A percentile compares a stretch with the other conserved stretches of the same genome.
Conservation (phyloP, 441 rosid genomes). For the Hura crepitans region DNA sequence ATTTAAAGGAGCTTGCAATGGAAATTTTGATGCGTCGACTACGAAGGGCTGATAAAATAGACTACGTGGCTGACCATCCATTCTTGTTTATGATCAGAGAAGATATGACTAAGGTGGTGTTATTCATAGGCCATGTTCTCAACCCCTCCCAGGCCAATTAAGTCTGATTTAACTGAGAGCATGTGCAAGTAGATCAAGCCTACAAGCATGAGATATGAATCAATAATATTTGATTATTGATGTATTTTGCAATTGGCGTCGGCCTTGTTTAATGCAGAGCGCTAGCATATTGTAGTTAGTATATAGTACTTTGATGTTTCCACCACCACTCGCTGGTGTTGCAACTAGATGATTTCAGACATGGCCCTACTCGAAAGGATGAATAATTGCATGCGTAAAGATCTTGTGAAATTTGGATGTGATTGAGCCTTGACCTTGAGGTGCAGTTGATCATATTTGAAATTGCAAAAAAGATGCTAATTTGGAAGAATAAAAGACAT, state of each 20-base stretch:
- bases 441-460: background rate
- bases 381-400: background rate
- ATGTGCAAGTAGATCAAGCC: slow-evolving; percentile 14
- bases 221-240: background rate
- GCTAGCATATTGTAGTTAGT: background rate
- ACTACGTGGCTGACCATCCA: slow-evolving; percentile 81
- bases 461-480: no score
- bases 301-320: background rate
- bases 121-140: slow-evolving; percentile 66
- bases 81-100: slow-evolving; percentile 69
- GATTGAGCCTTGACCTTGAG: no score
- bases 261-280: slow-evolving; percentile 3
- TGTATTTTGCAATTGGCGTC: background rate
- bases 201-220: background rate
- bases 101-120: slow-evolving; percentile 49
- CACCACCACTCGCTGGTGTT: background rate
- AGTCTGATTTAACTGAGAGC: slow-evolving; percentile 1
- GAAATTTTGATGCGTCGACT: slow-evolving; percentile 51
- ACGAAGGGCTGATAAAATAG: slow-evolving; percentile 44
- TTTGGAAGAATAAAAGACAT: no score
- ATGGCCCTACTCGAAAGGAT: background rate
- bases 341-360: no score
- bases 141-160: slow-evolving; percentile 41
- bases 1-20: slow-evolving; percentile 83
- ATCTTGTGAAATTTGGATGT: background rate